Evolutionary conservation across 2,329 filamentous ascomycete species (phyloP).

Genomic region (Arachnopeziza araneosa): DNA sequence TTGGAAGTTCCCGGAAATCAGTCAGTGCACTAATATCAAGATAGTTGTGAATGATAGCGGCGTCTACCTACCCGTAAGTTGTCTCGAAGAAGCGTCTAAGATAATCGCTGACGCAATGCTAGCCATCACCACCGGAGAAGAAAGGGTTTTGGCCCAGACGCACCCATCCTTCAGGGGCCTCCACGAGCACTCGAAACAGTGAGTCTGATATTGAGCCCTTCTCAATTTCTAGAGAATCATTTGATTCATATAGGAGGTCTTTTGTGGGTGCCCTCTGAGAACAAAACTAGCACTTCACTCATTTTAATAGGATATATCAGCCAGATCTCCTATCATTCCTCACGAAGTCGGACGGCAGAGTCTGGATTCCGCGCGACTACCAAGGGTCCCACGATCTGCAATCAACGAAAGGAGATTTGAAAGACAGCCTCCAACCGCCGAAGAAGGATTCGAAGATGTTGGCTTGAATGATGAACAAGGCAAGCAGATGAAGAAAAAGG

Average conservation of each 20-base stretch:
- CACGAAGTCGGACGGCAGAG: slow-evolving; percentile 66
- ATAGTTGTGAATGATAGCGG: slow-evolving; percentile 93
- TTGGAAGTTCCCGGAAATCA: background rate
- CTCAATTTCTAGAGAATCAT: slow-evolving; percentile 91
- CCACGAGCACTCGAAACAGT: slow-evolving; percentile 53
- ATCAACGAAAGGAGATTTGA: slow-evolving; percentile 53
- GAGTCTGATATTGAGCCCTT: slow-evolving; percentile 86
- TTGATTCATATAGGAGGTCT: slow-evolving; percentile 91
- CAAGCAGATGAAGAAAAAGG: slow-evolving; percentile 56
- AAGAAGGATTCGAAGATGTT: slow-evolving; percentile 86
- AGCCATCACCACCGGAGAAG: slow-evolving; percentile 87
- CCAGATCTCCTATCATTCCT: slow-evolving; percentile 67
- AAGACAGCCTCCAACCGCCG: slow-evolving; percentile 58
- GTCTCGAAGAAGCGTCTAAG: slow-evolving; percentile 11
- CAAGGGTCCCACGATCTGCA: slow-evolving; percentile 56
- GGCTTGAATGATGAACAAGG: slow-evolving; percentile 72
- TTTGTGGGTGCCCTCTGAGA: slow-evolving; percentile 62
- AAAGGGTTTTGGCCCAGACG: slow-evolving; percentile 67
- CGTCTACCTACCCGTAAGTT: slow-evolving; percentile 80
- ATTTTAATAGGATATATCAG: slow-evolving; percentile 72
- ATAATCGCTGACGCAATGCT: slow-evolving; percentile 19
- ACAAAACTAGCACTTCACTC: background rate
- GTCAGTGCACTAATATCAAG: background rate
- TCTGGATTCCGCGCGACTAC: slow-evolving; percentile 67
- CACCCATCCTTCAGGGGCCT: slow-evolving; percentile 46